Percentiles rank a stretch among this genome's conserved stretches.
phyloP scores from a whole-genome alignment of 2,329 filamentous ascomycete genomes.

The Dendrostoma leiphaemia region DNA sequence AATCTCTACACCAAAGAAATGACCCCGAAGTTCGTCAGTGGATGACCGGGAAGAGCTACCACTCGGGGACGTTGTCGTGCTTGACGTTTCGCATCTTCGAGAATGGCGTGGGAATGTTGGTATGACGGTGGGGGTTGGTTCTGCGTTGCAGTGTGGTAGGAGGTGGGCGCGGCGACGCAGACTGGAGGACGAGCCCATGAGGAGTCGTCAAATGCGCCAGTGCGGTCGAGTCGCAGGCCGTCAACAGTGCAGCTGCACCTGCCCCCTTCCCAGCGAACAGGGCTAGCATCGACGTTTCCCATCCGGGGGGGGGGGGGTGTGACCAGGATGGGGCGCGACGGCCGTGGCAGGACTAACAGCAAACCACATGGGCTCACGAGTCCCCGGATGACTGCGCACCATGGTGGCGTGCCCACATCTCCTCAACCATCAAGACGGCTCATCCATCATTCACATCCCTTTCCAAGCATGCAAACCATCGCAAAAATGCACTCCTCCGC shows the following conservation, averaged over 20 bases:
- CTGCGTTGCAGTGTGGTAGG: neutral
- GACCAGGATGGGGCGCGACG: too few relatives aligned
- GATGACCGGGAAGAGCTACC: slow-evolving; percentile 20
- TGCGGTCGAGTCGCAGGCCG: neutral
- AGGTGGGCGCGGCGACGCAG: neutral
- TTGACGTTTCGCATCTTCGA: slow-evolving; percentile 37
- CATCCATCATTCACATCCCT: neutral
- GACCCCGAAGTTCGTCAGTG: neutral
- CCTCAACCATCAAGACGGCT: neutral
- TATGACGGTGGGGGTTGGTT: too few relatives aligned
- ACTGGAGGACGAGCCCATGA: neutral
- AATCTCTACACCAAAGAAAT: neutral
- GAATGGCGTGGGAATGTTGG: neutral
- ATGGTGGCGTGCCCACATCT: neutral
- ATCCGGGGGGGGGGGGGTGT: too few relatives aligned
- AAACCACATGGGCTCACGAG: too few relatives aligned
- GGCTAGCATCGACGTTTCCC: too few relatives aligned
- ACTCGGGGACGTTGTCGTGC: slow-evolving; percentile 37
- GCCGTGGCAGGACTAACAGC: neutral
- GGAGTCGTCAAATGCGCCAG: too few relatives aligned
- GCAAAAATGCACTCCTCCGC: neutral
- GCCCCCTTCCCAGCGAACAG: neutral
- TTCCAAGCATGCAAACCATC: neutral
- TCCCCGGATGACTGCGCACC: too few relatives aligned
- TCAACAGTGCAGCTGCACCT: neutral